Evolutionary conservation across 2,329 filamentous ascomycete species (phyloP), one percentile per base, ranked within the genome.

Genomic region (Aspergillus spinulosporus): DNA sequence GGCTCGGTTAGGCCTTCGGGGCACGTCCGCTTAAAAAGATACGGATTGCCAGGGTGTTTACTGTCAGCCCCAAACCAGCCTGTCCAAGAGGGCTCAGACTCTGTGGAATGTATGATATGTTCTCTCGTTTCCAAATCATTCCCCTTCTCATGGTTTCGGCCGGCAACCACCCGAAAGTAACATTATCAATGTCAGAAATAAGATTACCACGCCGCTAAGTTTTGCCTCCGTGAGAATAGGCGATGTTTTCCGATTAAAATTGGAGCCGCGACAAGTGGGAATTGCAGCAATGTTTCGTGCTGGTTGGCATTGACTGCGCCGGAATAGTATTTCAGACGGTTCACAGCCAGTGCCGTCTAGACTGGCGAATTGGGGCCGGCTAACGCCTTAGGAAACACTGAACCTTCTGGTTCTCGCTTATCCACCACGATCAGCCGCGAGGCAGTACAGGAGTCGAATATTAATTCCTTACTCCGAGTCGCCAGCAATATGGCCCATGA

Each of bases 281-380:
- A 14, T 32, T 32, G 21, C 12, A 21, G 34, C n/a, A 31, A 14
- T 12, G 7, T 32, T 40, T 50, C 48, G 36, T 39, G 42, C 36
- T 36, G 37, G 37, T 15, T 42, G 29, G 50, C 15, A 15, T 34
- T 8, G 45, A 37, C 7, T 42, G 21, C 31, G 8, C 49, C 34
- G 45, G 37, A 53, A 34, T 40, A 44, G 37, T 54, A 54, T 49
- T 49, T 49, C 52, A 58, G 50, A 57, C 54, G 47, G 54, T 43
- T 45, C 31, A 37, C 46, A 52, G 29, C 44, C 44, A 21, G 31
- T 8, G 47, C 49, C 49, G 28, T 40, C 40, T 49, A 49, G 49
- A 48, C 54, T 49, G 56, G 45, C 48, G 44, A 14, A 46, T 45
- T 49, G 14, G 21, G 11, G 47, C 49, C 44, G 36, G 34, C 44